These are phyloP conservation scores for Filobasidium floriforme DNA, from an alignment of 768 basidiomycete genomes.

Conservation along the genomic window DNA sequence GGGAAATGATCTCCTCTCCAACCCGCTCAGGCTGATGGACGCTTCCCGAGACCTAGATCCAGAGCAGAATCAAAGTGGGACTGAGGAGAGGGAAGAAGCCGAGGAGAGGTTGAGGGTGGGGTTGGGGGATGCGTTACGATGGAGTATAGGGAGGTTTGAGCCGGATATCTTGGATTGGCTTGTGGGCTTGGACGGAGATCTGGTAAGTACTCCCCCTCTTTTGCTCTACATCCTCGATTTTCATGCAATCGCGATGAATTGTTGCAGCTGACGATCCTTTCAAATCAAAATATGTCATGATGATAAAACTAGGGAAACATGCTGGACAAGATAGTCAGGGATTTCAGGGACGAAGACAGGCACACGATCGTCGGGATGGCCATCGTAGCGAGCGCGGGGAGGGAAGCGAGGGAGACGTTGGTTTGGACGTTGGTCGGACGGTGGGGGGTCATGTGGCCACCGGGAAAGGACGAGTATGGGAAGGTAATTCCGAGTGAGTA, in stretches of 20 bases:
- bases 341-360: neutral
- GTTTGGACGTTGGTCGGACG: neutral
- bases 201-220: neutral
- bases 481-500: neutral
- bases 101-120: neutral
- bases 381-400: constrained; percentile 2
- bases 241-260: too few species aligned
- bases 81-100: neutral
- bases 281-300: too few species aligned
- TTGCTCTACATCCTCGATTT: too few species aligned
- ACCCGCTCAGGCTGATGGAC: too few species aligned
- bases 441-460: neutral
- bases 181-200: neutral
- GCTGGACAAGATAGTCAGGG: neutral
- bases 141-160: neutral
- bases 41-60: too few species aligned
- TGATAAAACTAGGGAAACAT: neutral
- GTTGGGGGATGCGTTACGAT: neutral
- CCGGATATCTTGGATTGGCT: neutral
- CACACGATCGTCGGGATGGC: constrained; percentile 2
- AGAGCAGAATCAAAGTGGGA: too few species aligned
- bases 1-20: too few species aligned
- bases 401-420: neutral
- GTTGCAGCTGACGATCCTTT: too few species aligned
- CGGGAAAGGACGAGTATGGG: neutral